Conservation (phyloP, 176 grass and related monocot genomes). For the Canna indica region DNA sequence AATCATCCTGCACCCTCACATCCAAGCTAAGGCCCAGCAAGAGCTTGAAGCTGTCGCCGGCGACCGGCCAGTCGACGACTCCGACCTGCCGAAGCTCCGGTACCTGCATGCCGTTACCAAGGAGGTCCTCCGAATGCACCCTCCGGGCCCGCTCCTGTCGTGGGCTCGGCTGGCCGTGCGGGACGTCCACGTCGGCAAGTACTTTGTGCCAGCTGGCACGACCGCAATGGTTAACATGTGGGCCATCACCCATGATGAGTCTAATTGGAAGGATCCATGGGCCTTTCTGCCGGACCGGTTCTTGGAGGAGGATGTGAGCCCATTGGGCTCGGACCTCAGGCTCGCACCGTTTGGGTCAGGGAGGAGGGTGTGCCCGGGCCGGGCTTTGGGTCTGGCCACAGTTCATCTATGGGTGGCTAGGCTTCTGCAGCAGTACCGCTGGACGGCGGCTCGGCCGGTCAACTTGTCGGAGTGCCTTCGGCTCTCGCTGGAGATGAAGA, state of each 20-base stretch:
- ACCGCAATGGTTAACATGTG: conserved; percentile 50
- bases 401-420: conserved; percentile 13
- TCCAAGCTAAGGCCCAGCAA: conserved; percentile 22
- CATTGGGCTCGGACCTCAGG: conserved; percentile 15
- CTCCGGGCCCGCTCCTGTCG: conserved; percentile 31
- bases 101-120: conserved; percentile 21
- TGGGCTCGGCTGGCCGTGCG: conserved; percentile 27
- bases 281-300: conserved; percentile 30
- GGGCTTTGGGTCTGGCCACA: conserved; percentile 20
- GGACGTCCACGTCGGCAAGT: conserved; percentile 13
- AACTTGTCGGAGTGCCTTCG: conserved; percentile 14
- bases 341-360: conserved; percentile 30
- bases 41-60: conserved; percentile 17
- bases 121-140: conserved; percentile 31
- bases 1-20: conserved; percentile 23
- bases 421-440: conserved; percentile 18
- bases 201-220: conserved; percentile 19
- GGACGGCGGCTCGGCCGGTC: not conserved
- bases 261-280: conserved; percentile 30
- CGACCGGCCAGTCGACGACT: not conserved
- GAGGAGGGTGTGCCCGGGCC: conserved; percentile 24
- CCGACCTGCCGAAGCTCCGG: not conserved
- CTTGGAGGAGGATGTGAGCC: not conserved
- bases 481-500: conserved; percentile 42
- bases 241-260: conserved; percentile 33